Base-by-base conservation (phyloP, 2,329 filamentous ascomycete genomes). In the Diaporthe velutina region DNA sequence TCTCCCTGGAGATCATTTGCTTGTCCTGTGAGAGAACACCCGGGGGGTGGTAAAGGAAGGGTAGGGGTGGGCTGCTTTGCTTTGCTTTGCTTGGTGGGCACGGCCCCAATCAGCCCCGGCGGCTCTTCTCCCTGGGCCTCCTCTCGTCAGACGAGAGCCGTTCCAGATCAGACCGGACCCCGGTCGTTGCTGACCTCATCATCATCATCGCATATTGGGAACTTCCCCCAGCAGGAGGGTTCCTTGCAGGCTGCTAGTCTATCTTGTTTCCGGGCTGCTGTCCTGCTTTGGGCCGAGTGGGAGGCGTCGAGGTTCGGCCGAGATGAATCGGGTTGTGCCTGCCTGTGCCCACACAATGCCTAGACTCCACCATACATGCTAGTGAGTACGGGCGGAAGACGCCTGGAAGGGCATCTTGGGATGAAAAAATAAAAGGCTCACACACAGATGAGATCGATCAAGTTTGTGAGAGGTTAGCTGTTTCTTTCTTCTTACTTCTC, bases 1-100 rank as follows among this genome's bases (percentile, higher is more conserved):
- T 58, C 60, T 57, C 66, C 71, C 50, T 68, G 72, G 19, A 61
- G 54, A 73, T 70, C 61, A 60, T 58, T 68, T 68, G 64, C 64
- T 68, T 68, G 64, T 68, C 45, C 33, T 68, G 64, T 54, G 48
- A 52, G 48, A 66, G 42, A 35, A n/a, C 13, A 64, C 4, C 25
- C 9, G 25, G 38, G 17, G 3, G 2, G 17, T n/a, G 22, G 15
- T n/a, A 17, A 42, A 19, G 40, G 40, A 2, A 42, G 40, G 40
- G 40, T 42, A 42, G 33, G 30, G 38, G 35, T 35, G 9, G 17
- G 12, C 55, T 54, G 25, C 25, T 30, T 38, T 5, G 35, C 35
- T 38, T 38, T 5, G 35, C 35, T 38, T 13, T 30, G 57, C n/a
- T 52, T 58, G 13, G 35, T 38, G 57, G 35, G 61, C 61, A 67